Evolutionary conservation across 2,329 filamentous ascomycete genomes (phyloP), one percentile per base, ranked within the genome.

Genomic region (Paramyrothecium sp.): DNA sequence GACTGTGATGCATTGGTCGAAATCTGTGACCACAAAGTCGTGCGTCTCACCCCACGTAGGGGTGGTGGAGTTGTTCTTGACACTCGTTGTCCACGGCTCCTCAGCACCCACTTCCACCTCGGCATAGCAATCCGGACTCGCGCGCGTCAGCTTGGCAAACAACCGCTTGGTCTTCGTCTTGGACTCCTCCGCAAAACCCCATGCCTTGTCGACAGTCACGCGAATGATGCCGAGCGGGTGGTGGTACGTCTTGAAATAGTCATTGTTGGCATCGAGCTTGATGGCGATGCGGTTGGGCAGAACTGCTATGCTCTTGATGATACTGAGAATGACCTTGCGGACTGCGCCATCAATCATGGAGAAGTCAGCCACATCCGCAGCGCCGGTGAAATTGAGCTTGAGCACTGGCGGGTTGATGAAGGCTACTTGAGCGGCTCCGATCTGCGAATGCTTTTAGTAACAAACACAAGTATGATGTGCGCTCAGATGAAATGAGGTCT

Each of bases 241-340:
- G 1, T 67, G 65, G 48, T 60, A 67, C 20, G 64, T 67, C 53
- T 67, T 67, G 61, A 67, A 67, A 50, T 67, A 67, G n/a, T 67
- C 65, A 53, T 67, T 67, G 53, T 61, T 58, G 21, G 58, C 52
- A 58, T 67, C 63, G 17, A 67, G 60, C 12, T 67, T 67, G 54
- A 67, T 56, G 23, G 64, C 62, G 53, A 67, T 67, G 55, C 65
- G 65, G 55, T 67, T 67, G 50, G 65, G 65, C 1, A 67, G 60
- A 41, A 67, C 65, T 3, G 65, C 65, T 60, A 67, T 67, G 3
- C 63, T 64, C 12, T 62, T 54, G 10, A 67, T 67, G n/a, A 67
- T 58, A 10, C 54, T 58, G 26, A 64, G 54, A 7, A 67, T 67
- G 48, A 64, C 62, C 41, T 67, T 67, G 13, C 64, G 63, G 19